Base-by-base conservation (phyloP, 768 basidiomycete species). In the Vishniacozyma victoriae region DNA sequence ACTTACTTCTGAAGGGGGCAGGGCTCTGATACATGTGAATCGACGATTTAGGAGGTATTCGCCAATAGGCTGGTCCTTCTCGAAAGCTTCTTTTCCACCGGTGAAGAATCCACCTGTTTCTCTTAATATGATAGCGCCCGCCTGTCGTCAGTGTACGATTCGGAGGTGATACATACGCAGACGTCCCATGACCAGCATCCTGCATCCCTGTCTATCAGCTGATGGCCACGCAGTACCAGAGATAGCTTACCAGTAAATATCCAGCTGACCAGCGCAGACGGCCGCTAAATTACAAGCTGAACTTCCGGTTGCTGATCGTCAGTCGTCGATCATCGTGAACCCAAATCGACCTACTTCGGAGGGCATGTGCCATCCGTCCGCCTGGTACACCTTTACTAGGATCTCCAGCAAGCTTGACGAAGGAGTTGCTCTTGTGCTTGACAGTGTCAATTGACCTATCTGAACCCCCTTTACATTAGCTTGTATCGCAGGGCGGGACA, bases 191-290 rank as follows among this genome's bases (percentile, higher is more conserved):
- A 61, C 76, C 60, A 59, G 77, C 63, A 66, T 44, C 80, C 80
- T 79, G 66, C 80, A 81, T 19, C 88, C 88, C 48, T 90, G 37
- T n/a, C 2, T 27, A 71, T 91, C 87, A 87, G 86, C 87, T 49
- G 27, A 57, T 27, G 44, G 29, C 9, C 14, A n/a, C 20, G 18
- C 16, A 25, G 27, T 27, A 33, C 40, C 20, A 35, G 36, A n/a
- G 4, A 18, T 18, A 27, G 66, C 78, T 52, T 55, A 86, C 89
- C 88, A 91, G 60, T 89, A 93, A 43, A 91, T 62, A 61, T 93
- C 91, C 40, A 90, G 66, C n/a, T 83, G 83, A 18, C 92, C 92
- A 64, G 90, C 83, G 2, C 91, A 91, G 4, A 92, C 86, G 71
- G 86, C 76, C 3, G 80, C 79, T 16, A 59, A 43, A 19, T 51